These are phyloP conservation scores for Jamesozyma spencerorum DNA, from an alignment of 805 yeast genomes.

Conservation along the genomic window DNA sequence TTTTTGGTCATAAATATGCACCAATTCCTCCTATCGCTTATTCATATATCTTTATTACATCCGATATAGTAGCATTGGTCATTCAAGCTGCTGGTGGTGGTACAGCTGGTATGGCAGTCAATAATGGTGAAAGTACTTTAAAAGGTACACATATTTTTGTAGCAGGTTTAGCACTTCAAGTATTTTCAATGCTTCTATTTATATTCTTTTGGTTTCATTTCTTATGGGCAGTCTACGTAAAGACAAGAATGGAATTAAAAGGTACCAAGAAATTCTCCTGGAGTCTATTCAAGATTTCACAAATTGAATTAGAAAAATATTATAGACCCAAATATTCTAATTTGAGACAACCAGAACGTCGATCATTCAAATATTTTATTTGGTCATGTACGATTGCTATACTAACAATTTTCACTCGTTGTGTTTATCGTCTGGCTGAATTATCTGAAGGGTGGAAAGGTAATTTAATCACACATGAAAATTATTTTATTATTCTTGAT, in stretches of 20 bases:
- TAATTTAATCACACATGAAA: constrained; percentile 49
- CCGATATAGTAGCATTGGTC: constrained; percentile 55
- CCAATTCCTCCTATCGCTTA: constrained; percentile 28
- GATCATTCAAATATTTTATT: constrained; percentile 37
- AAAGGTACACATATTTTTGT: constrained; percentile 43
- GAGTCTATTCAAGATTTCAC: constrained; percentile 12
- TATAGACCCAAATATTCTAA: constrained; percentile 21
- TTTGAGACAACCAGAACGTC: constrained; percentile 24
- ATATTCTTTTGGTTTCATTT: constrained; percentile 42
- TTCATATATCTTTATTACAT: constrained; percentile 52
- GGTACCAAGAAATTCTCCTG: constrained; percentile 11
- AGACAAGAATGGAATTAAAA: constrained; percentile 19
- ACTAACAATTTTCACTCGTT: constrained; percentile 50
- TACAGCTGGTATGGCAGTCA: constrained; percentile 43
- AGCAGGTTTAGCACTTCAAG: constrained; percentile 73
- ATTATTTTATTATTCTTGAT: constrained; percentile 51
- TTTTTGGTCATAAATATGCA: constrained; percentile 51
- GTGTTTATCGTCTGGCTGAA: constrained; percentile 66
- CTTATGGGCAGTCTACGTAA: constrained; percentile 32
- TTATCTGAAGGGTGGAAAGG: constrained; percentile 59
- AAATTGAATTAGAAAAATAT: constrained; percentile 16
- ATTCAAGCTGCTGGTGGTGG: constrained; percentile 78
- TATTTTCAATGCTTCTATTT: constrained; percentile 56
- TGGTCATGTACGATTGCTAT: constrained; percentile 40
- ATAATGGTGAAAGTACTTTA: constrained; percentile 17